Evolutionary conservation across 805 yeast genomes (phyloP).

Genomic region (Hanseniaspora thailandica): DNA sequence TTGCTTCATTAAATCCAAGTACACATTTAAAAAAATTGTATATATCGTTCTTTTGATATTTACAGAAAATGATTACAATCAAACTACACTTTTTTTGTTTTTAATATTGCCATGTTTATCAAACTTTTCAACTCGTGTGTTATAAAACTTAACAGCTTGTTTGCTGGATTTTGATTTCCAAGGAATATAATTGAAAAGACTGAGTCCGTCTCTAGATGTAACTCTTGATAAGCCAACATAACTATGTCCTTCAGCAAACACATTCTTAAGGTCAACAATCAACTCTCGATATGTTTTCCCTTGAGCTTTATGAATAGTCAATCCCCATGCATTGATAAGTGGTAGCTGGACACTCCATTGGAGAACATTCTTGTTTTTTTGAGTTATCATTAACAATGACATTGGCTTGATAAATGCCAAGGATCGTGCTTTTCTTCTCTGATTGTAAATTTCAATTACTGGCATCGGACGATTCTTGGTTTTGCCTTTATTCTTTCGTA

Average conservation of each 20-base stretch:
- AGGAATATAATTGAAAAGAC: slow-evolving; percentile 60
- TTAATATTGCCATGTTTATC: background rate
- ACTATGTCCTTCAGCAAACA: slow-evolving; percentile 89
- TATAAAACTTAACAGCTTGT: slow-evolving; percentile 61
- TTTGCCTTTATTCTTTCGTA: too few relatives aligned
- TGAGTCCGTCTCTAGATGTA: slow-evolving; percentile 67
- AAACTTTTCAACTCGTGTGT: slow-evolving; percentile 19
- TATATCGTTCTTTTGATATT: too few relatives aligned
- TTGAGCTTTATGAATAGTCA: slow-evolving; percentile 91
- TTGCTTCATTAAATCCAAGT: background rate
- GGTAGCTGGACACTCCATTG: slow-evolving; percentile 77
- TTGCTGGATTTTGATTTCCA: slow-evolving; percentile 56
- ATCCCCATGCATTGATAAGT: slow-evolving; percentile 86
- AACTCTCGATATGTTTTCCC: slow-evolving; percentile 78
- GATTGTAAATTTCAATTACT: background rate
- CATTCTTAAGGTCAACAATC: slow-evolving; percentile 59
- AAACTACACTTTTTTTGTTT: background rate
- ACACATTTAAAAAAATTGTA: too few relatives aligned
- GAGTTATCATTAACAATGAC: slow-evolving; percentile 64
- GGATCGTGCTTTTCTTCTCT: too few relatives aligned
- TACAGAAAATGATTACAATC: too few relatives aligned
- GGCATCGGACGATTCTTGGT: too few relatives aligned
- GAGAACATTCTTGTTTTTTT: slow-evolving; percentile 47
- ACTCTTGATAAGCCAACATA: slow-evolving; percentile 94
- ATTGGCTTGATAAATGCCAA: slow-evolving; percentile 51